A percentile compares a stretch with the other conserved stretches of the same genome.
Evolutionary conservation across 108 stramenopile genomes (phyloP).

Genomic region (Nitzschia inconspicua): DNA sequence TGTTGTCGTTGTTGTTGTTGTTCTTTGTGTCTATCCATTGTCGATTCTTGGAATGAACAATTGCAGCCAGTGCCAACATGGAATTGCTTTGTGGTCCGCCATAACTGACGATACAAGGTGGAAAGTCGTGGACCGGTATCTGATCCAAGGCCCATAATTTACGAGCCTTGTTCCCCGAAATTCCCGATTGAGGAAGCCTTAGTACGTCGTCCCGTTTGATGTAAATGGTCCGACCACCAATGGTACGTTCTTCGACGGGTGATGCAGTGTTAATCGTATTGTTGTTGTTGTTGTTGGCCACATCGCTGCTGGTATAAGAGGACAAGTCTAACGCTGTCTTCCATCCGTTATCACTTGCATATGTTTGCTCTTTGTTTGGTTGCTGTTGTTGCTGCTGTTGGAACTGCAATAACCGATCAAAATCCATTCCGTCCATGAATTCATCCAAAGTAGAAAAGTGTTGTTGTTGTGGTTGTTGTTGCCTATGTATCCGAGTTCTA

Average conservation of each 20-base stretch:
- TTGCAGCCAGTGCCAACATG: conserved; percentile 88
- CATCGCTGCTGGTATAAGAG: too few species aligned
- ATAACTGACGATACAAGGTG: conserved; percentile 76
- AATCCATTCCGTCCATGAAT: too few species aligned
- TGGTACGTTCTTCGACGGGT: conserved; percentile 50
- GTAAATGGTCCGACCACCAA: conserved; percentile 60
- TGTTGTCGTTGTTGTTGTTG: conserved; percentile 1
- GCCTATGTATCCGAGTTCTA: too few species aligned
- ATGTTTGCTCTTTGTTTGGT: too few species aligned
- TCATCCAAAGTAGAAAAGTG: too few species aligned
- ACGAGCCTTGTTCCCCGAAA: conserved; percentile 85
- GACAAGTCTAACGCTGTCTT: too few species aligned
- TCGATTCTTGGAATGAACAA: conserved; percentile 70
- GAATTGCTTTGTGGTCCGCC: conserved; percentile 94
- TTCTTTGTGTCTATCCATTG: conserved; percentile 12
- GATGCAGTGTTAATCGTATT: conserved; percentile 24
- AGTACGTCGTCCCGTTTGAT: conserved; percentile 78
- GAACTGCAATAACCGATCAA: too few species aligned
- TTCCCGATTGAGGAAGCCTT: conserved; percentile 51
- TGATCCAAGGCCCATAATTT: conserved; percentile 69
- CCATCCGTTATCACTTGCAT: too few species aligned
- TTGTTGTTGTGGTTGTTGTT: too few species aligned
- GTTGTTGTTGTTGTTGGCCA: background rate
- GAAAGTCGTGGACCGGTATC: conserved; percentile 54
- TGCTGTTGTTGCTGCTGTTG: too few species aligned